Conservation (phyloP, 805 yeast species). For the Suhomyces vadensis region DNA sequence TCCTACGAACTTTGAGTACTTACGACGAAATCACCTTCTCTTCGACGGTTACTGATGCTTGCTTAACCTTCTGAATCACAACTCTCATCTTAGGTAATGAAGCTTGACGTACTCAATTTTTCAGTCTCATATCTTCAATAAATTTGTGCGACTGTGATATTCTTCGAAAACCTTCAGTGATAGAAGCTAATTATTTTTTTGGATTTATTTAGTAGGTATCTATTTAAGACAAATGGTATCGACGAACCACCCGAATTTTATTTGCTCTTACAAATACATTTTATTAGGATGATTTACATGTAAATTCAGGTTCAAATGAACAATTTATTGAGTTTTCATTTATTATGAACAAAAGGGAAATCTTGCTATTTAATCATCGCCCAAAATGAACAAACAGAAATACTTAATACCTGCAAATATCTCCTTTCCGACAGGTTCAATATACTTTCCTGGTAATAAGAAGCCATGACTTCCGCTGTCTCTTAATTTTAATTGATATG, state of each 20-base stretch:
- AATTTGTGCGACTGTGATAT: not conserved
- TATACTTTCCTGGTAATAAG: constrained; percentile 67
- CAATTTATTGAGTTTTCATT: too few species aligned
- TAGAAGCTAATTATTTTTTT: too few species aligned
- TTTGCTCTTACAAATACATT: too few species aligned
- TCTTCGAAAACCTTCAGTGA: too few species aligned
- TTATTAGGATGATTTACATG: too few species aligned
- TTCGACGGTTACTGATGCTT: constrained; percentile 88
- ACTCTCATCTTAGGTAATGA: constrained; percentile 60
- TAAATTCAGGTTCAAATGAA: too few species aligned
- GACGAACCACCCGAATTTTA: too few species aligned
- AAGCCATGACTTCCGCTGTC: constrained; percentile 86
- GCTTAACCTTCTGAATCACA: constrained; percentile 85
- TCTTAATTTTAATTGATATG: constrained; percentile 77
- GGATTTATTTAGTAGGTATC: too few species aligned
- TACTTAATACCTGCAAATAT: constrained; percentile 66
- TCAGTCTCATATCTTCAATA: not conserved
- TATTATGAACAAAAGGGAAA: not conserved
- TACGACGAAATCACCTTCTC: constrained; percentile 62
- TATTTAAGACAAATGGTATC: too few species aligned
- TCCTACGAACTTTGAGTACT: constrained; percentile 15
- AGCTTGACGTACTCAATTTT: not conserved
- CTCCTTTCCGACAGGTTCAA: constrained; percentile 77
- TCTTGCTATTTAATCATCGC: constrained; percentile 6
- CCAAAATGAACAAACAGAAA: constrained; percentile 46